Evolutionary conservation across 345 rosid genomes (phyloP).

Genomic region (Eucalyptus victrix): DNA sequence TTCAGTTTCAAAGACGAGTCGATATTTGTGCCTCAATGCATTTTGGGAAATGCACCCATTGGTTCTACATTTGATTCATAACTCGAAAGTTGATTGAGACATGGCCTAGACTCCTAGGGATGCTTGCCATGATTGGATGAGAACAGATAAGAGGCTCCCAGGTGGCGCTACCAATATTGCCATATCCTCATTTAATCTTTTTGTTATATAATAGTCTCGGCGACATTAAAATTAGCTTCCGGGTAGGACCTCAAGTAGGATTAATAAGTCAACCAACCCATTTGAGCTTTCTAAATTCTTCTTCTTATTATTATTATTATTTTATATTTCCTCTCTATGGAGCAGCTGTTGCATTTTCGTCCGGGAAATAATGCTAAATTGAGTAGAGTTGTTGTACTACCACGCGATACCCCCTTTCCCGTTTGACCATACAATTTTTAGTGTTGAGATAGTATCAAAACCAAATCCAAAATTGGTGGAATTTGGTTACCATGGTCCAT

Average conservation of each 20-base stretch:
- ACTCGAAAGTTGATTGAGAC: too few relatives aligned
- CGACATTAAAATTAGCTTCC: not conserved
- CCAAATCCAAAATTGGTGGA: not conserved
- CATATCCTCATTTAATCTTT: too few relatives aligned
- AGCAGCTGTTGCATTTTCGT: not conserved
- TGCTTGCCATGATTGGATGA: too few relatives aligned
- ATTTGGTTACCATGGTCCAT: not conserved
- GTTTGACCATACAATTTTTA: not conserved
- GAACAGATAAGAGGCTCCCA: too few relatives aligned
- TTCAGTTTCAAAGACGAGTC: too few relatives aligned
- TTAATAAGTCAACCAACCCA: not conserved
- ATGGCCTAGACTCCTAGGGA: too few relatives aligned
- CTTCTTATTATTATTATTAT: rapidly evolving
- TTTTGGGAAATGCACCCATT: too few relatives aligned
- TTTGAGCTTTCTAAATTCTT: not conserved
- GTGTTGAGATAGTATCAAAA: not conserved
- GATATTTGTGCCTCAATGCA: too few relatives aligned
- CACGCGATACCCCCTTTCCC: not conserved
- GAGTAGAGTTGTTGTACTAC: not conserved
- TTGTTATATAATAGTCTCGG: not conserved
- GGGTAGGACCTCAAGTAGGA: not conserved
- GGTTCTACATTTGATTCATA: too few relatives aligned
- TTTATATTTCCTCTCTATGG: not conserved
- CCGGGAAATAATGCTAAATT: not conserved
- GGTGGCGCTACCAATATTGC: too few relatives aligned